phyloP scores from a whole-genome alignment of 768 basidiomycete genomes.

The Leccinellum luteum region DNA sequence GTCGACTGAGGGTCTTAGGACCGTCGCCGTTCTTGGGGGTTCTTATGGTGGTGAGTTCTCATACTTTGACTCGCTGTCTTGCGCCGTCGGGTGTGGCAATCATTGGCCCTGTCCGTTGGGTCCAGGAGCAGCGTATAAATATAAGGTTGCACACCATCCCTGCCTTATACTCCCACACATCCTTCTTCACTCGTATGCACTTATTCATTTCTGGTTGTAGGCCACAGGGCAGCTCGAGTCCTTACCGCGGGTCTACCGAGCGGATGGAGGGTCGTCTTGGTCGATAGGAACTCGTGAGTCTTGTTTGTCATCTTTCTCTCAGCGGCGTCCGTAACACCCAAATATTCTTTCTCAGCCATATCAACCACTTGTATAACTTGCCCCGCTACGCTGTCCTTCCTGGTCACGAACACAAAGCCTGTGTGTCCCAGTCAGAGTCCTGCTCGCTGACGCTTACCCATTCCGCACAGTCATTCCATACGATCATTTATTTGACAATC shows the following conservation, averaged over 20 bases:
- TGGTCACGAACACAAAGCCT: conserved; percentile 65
- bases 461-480: conserved; percentile 50
- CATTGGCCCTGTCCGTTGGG: not conserved
- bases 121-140: not conserved
- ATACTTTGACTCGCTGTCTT: conserved; percentile 1
- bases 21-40: conserved; percentile 53
- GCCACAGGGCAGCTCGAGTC: conserved; percentile 47
- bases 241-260: conserved; percentile 48
- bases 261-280: conserved; percentile 53
- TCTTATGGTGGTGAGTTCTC: conserved; percentile 48
- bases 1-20: conserved; percentile 19
- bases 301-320: not conserved
- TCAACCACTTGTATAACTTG: conserved; percentile 59
- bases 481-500: conserved; percentile 41
- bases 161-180: not conserved
- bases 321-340: not conserved
- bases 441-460: not conserved
- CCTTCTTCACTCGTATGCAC: not conserved
- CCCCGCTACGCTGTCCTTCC: conserved; percentile 56
- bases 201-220: conserved; percentile 25
- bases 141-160: not conserved
- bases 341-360: conserved; percentile 34
- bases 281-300: conserved; percentile 59
- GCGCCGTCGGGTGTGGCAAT: not conserved
- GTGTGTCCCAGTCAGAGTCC: conserved; percentile 29